A percentile compares a stretch with the other conserved stretches of the same genome.
These are phyloP conservation scores for Gracilaria domingensis DNA, from an alignment of 23 red algal species.

Conservation along the genomic window DNA sequence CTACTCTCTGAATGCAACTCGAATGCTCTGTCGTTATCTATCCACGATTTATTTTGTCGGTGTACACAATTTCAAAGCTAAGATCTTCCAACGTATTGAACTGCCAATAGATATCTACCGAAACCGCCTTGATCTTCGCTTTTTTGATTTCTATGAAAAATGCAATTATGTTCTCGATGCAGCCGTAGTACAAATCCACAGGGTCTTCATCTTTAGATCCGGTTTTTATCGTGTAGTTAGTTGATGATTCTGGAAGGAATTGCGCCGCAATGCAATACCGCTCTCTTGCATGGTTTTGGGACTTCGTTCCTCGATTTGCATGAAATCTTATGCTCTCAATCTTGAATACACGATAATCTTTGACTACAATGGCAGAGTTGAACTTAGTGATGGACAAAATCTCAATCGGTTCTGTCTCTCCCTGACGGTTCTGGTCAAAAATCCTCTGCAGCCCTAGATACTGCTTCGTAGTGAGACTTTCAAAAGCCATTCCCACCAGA, in stretches of 20 bases:
- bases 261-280: conserved; percentile 19
- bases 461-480: background rate
- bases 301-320: background rate
- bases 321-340: background rate
- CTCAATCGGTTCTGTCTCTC: background rate
- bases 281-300: background rate
- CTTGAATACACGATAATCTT: background rate
- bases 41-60: background rate
- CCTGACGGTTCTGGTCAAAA: background rate
- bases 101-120: background rate
- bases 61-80: background rate
- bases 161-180: background rate
- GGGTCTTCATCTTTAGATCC: background rate
- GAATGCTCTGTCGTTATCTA: background rate
- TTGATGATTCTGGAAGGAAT: background rate
- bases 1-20: background rate
- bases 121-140: background rate
- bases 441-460: background rate
- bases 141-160: background rate
- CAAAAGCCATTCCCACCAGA: background rate
- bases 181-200: background rate
- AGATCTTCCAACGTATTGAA: background rate
- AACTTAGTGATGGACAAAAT: background rate
- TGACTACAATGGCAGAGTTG: background rate
- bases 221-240: background rate